Conservation (phyloP, 176 grass and related monocot species). For the bread wheat (Triticum aestivum) region DNA sequence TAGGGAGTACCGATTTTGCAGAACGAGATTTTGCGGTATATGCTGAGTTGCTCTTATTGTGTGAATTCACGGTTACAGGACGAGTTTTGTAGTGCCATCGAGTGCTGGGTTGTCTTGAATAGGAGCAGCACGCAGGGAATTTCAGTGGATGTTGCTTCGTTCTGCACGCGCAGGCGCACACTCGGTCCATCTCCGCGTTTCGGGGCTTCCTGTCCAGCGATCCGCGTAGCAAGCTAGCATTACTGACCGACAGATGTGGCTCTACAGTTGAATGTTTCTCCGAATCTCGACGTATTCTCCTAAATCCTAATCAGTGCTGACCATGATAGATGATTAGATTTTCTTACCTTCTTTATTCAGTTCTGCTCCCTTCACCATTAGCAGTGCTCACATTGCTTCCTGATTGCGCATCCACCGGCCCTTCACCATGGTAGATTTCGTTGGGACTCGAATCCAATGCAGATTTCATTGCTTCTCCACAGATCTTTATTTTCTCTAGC, state of each 20-base stretch:
- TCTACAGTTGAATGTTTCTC: background rate
- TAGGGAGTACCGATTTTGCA: too few species aligned
- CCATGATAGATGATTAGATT: conserved; percentile 9
- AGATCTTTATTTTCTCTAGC: background rate
- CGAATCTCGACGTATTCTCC: background rate
- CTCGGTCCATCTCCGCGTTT: background rate
- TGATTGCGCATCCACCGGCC: background rate
- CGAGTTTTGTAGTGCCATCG: background rate
- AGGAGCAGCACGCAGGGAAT: background rate
- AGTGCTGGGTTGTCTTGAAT: background rate
- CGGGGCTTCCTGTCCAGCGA: background rate
- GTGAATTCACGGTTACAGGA: background rate
- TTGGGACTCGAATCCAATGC: background rate
- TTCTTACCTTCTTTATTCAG: background rate
- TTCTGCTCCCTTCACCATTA: background rate
- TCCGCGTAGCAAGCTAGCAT: background rate
- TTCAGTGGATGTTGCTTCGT: background rate
- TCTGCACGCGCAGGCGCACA: background rate
- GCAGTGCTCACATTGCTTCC: background rate
- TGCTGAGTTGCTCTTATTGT: too few species aligned
- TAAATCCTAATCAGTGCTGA: background rate
- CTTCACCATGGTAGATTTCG: conserved; percentile 12
- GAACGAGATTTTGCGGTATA: too few species aligned
- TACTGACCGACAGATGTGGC: background rate
- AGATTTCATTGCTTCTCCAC: background rate